Conservation (phyloP, 495 filamentous ascomycete genomes). For the Penicillium parvum region DNA sequence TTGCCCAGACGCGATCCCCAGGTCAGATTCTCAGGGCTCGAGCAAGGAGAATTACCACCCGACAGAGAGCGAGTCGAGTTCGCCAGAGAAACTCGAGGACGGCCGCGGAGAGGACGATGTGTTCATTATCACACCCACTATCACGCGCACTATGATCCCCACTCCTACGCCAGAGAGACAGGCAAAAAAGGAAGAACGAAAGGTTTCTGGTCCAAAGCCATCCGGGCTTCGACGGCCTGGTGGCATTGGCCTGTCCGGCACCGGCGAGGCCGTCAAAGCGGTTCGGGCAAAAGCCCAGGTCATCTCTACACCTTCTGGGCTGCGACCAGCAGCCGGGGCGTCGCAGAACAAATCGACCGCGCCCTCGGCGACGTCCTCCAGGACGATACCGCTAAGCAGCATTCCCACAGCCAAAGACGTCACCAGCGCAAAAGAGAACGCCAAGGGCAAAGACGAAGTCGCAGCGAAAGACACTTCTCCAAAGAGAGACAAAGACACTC, state of each 20-base stretch:
- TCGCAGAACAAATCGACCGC: conserved; percentile 25
- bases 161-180: conserved; percentile 3
- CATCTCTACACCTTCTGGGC: conserved; percentile 29
- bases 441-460: not conserved
- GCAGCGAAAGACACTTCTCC: not conserved
- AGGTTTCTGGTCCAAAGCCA: conserved; percentile 11
- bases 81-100: conserved; percentile 15
- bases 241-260: conserved; percentile 19
- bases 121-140: conserved; percentile 50
- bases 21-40: conserved; percentile 13
- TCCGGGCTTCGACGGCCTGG: conserved; percentile 24
- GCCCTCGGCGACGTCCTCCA: conserved; percentile 19
- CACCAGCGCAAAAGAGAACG: conserved; percentile 4
- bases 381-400: conserved; percentile 8
- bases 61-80: conserved; percentile 6
- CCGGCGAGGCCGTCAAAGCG: conserved; percentile 31
- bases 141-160: conserved; percentile 38
- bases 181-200: conserved; percentile 11
- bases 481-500: not conserved
- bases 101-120: conserved; percentile 35
- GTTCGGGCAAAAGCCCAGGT: conserved; percentile 28
- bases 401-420: conserved; percentile 10
- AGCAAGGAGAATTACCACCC: conserved; percentile 28
- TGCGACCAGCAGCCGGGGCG: conserved; percentile 25
- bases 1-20: conserved; percentile 19